These are phyloP conservation scores for Paxillus involutus DNA, from an alignment of 768 basidiomycete genomes.

Conservation along the genomic window DNA sequence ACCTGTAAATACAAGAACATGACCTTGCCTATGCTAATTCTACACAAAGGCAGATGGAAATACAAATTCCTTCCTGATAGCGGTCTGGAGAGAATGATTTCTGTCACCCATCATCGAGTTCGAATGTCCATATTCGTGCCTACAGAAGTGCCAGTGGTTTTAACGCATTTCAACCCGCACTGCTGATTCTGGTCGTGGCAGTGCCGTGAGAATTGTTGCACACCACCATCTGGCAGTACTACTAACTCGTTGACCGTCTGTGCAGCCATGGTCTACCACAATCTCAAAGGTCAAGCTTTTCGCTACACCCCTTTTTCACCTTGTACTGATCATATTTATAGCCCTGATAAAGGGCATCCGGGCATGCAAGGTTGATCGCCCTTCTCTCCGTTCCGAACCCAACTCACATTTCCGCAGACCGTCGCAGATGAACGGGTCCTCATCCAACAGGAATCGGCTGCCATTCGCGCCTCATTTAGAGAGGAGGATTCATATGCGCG, in stretches of 20 bases:
- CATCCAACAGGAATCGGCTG: constrained; percentile 96
- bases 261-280: constrained; percentile 71
- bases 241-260: neutral
- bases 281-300: constrained; percentile 68
- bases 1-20: no score
- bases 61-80: no score
- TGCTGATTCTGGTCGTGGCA: no score
- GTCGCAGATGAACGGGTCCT: constrained; percentile 97
- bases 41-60: no score
- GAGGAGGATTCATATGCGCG: constrained; percentile 95
- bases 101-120: no score
- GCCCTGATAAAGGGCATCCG: constrained; percentile 98
- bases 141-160: no score
- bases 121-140: no score
- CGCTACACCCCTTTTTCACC: neutral
- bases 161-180: no score
- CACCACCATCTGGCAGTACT: no score
- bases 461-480: constrained; percentile 94
- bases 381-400: constrained; percentile 16
- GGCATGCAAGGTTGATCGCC: constrained; percentile 79
- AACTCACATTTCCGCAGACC: constrained; percentile 56
- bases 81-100: no score
- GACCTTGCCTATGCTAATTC: no score
- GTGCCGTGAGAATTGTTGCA: no score
- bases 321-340: constrained; percentile 36